Base-by-base conservation (phyloP, 257 asterid genomes). In the Linderniella brevidens region DNA sequence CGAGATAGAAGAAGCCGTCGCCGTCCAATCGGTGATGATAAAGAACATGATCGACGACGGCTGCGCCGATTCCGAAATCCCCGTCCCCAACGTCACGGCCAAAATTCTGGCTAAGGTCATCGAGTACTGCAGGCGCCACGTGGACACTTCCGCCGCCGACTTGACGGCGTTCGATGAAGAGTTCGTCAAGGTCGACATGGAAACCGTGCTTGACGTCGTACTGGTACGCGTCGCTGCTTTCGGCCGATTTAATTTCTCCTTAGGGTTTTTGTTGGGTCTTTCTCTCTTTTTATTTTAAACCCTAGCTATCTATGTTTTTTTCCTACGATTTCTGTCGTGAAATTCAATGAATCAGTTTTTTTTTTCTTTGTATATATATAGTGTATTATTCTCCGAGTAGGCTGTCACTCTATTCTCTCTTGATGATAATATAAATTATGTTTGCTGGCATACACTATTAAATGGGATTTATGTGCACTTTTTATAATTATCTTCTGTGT, bases 41-140 rank as follows among this genome's bases (percentile, higher is more conserved):
- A 40, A 40, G 45, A 12, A 40, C n/a, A 14, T 14, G 45, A 40
- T 12, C 14, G 45, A 40, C 45, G 16, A 11, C 45, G 45, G 16
- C 16, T 40, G n/a, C 16, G n/a, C 16, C 5, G 16, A 12, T 14
- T 11, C n/a, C 5, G 45, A 40, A 40, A 40, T 14, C 11, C 45
- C 45, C 16, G 9, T 40, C 45, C 16, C 45, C 45, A 14, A 11
- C 16, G 16, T 40, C 45, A 4, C 45, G 5, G n/a, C 45, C 5
- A 14, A 10, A 4, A 10, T 40, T 11, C 11, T 40, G n/a, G 45
- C n/a, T 3, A 40, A 40, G 16, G 45, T 40, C 9, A 40, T 40
- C 11, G 16, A 40, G 16, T 40, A 40, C 45, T 40, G 45, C 45
- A 14, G 16, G 45, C 45, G 45, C 16, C 45, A 40, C n/a, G n/a